Evolutionary conservation across 2,329 filamentous ascomycete genomes (phyloP).

Genomic region (Aspergillus pseudoterreus): DNA sequence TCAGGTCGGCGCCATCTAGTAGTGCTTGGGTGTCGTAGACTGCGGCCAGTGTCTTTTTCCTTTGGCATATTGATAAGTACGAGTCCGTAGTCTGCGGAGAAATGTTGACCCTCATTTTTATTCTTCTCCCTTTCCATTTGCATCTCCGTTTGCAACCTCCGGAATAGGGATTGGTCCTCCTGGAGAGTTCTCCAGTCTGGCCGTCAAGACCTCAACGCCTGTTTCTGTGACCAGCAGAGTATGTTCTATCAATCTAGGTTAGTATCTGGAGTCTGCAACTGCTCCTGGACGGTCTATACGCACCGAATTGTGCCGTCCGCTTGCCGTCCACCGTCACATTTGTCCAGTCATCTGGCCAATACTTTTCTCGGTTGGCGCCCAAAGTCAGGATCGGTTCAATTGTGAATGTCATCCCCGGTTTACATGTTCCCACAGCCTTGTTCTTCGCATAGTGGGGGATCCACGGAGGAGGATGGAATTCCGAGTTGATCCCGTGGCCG

Average conservation of each 20-base stretch:
- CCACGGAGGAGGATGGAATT: conserved; percentile 87
- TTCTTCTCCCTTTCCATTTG: neutral
- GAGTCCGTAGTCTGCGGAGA: no score
- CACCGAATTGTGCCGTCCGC: conserved; percentile 78
- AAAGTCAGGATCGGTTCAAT: conserved; percentile 94
- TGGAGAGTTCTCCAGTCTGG: conserved; percentile 63
- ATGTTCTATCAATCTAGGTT: conserved; percentile 51
- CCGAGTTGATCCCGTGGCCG: conserved; percentile 82
- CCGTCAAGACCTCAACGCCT: conserved; percentile 72
- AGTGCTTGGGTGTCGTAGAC: no score
- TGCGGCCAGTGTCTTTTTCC: no score
- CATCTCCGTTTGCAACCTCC: neutral
- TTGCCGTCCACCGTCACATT: conserved; percentile 84
- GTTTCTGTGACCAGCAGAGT: conserved; percentile 75
- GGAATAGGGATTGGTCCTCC: conserved; percentile 63
- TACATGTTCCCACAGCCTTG: conserved; percentile 84
- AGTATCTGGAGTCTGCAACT: conserved; percentile 3
- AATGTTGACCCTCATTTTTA: no score
- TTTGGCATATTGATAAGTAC: no score
- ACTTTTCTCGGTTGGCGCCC: conserved; percentile 79
- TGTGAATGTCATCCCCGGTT: conserved; percentile 92
- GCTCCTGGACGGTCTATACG: conserved; percentile 4
- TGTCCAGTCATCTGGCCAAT: conserved; percentile 96
- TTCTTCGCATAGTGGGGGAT: conserved; percentile 95
- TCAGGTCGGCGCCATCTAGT: no score